Conservation (phyloP, 352 stramenopile species). For the Blastocystis sp. region DNA sequence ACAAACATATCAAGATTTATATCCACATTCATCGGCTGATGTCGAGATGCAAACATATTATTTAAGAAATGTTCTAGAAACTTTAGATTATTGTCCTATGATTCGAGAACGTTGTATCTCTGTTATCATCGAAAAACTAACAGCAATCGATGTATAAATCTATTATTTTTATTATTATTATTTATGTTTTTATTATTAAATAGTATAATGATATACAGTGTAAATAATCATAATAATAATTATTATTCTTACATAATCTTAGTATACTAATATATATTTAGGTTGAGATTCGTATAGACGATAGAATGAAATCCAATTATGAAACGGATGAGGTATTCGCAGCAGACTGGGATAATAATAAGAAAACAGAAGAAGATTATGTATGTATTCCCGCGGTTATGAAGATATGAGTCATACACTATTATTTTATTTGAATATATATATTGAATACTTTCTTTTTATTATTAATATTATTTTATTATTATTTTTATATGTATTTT, state of each 20-base stretch:
- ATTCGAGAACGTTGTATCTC: constrained; percentile 59
- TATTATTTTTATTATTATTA: too few species aligned
- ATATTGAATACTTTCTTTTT: too few species aligned
- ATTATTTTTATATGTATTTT: too few species aligned
- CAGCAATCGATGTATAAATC: constrained; percentile 56
- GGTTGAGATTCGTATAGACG: constrained; percentile 64
- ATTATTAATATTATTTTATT: too few species aligned
- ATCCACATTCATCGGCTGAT: constrained; percentile 13
- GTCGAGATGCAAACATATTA: constrained; percentile 17
- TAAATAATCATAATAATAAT: too few species aligned
- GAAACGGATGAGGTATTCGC: constrained; percentile 59
- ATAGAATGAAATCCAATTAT: constrained; percentile 59
- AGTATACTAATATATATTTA: background rate
- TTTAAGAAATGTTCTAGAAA: constrained; percentile 1
- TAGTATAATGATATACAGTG: too few species aligned
- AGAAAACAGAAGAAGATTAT: too few species aligned
- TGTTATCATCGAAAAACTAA: constrained; percentile 59
- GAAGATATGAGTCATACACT: too few species aligned
- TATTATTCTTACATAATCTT: background rate
- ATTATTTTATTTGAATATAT: too few species aligned
- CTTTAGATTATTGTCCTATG: constrained; percentile 15
- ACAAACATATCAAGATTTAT: constrained; percentile 1
- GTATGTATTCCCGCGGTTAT: too few species aligned
- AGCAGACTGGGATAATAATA: too few species aligned
- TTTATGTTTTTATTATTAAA: too few species aligned